Percentiles rank a stretch among this genome's conserved stretches.
phyloP scores from a whole-genome alignment of 1,139 yeast genomes.

The Scheffersomyces insectosa region DNA sequence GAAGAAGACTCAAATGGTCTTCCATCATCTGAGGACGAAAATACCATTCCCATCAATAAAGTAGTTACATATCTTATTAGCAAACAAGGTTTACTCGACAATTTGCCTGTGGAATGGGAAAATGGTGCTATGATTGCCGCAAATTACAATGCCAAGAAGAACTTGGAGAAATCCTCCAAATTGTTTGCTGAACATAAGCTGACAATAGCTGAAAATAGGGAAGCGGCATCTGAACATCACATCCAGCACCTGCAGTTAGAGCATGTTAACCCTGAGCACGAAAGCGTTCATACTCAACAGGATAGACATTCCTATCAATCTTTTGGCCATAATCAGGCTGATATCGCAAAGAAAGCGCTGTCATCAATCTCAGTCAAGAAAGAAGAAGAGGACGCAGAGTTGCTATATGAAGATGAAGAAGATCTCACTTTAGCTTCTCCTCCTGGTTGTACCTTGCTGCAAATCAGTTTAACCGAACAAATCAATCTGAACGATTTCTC shows the following conservation, averaged over 20 bases:
- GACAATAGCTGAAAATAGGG: constrained; percentile 7
- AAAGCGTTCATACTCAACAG: background rate
- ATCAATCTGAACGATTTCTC: constrained; percentile 17
- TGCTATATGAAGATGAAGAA: constrained; percentile 3
- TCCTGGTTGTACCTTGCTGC: constrained; percentile 6
- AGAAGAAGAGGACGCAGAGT: constrained; percentile 2
- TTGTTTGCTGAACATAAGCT: constrained; percentile 36
- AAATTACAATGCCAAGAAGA: constrained; percentile 19
- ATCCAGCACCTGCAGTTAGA: background rate
- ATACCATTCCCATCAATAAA: constrained; percentile 48
- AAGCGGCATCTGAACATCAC: constrained; percentile 5
- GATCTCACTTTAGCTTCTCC: constrained; percentile 1
- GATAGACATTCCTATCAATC: background rate
- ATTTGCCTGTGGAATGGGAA: constrained; percentile 49
- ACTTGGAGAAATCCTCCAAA: constrained; percentile 25
- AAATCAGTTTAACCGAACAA: constrained; percentile 10
- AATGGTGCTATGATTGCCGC: constrained; percentile 45
- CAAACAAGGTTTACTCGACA: constrained; percentile 35
- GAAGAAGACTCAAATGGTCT: constrained; percentile 3
- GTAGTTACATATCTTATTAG: constrained; percentile 46
- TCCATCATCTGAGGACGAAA: constrained; percentile 10
- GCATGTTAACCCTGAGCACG: constrained; percentile 7
- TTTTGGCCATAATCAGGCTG: background rate
- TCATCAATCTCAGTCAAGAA: background rate
- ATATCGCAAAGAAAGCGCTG: background rate